Percentiles rank a stretch among this genome's conserved stretches.
phyloP scores from a whole-genome alignment of 1,284 basidiomycete genomes.

The Puccinia hordei region DNA sequence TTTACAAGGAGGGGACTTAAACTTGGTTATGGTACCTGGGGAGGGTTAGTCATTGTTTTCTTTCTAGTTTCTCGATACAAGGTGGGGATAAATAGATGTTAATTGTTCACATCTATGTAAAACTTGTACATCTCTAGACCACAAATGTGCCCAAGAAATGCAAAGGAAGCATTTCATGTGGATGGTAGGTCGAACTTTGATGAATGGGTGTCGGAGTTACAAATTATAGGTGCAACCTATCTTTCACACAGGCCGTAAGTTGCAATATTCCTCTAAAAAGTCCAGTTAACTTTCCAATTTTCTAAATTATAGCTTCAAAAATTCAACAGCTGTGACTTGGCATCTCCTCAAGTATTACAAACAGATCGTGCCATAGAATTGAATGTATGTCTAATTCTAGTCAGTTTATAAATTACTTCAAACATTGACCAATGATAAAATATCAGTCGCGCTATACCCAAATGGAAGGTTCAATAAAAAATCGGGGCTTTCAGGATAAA shows the following conservation, averaged over 20 bases:
- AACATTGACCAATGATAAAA: neutral
- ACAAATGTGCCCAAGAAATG: neutral
- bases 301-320: neutral
- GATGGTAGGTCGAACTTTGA: neutral
- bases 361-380: neutral
- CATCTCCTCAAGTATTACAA: slow-evolving; percentile 9
- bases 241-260: slow-evolving; percentile 21
- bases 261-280: neutral
- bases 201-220: neutral
- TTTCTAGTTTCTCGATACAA: neutral
- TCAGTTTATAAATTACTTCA: neutral
- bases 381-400: slow-evolving; percentile 26
- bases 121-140: neutral
- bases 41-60: slow-evolving; percentile 22
- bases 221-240: neutral
- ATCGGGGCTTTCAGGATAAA: neutral
- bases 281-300: neutral
- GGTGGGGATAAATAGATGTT: neutral
- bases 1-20: neutral
- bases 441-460: slow-evolving; percentile 22
- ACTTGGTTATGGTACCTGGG: slow-evolving; percentile 13
- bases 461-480: slow-evolving; percentile 25
- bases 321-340: slow-evolving; percentile 20
- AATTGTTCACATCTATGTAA: neutral
- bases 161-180: neutral